Percentiles rank a stretch among this genome's conserved stretches.
These are phyloP conservation scores for Acer saccharum DNA, from an alignment of 345 rosid species.

Conservation along the genomic window DNA sequence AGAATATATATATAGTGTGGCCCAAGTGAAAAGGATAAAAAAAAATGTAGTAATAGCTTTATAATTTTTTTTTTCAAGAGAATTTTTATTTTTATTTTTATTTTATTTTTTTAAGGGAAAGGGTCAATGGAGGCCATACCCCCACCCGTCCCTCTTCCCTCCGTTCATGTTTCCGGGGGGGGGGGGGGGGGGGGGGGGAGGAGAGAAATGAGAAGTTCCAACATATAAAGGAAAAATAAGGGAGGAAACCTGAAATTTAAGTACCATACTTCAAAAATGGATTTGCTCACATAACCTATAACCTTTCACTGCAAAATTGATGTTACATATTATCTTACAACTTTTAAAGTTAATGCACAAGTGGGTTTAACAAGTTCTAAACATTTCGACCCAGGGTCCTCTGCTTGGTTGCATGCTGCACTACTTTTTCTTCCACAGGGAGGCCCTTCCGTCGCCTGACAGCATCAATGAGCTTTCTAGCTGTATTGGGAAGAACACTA, in stretches of 20 bases:
- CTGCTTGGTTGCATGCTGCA: constrained; percentile 83
- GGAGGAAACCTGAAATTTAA: neutral
- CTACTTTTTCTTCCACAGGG: constrained; percentile 86
- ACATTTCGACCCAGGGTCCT: constrained; percentile 84
- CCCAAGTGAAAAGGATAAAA: no score
- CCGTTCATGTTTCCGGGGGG: no score
- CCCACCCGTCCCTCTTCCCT: no score
- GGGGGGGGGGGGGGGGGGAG: no score
- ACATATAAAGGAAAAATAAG: neutral
- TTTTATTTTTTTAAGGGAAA: no score
- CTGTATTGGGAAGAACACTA: constrained; percentile 79
- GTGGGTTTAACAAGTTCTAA: constrained; percentile 21
- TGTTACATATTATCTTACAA: neutral
- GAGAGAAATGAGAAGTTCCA: no score
- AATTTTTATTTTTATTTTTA: no score
- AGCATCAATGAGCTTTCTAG: constrained; percentile 79
- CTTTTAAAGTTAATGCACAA: neutral
- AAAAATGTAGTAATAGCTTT: no score
- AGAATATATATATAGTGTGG: no score
- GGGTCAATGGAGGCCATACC: no score
- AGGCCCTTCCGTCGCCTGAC: constrained; percentile 81
- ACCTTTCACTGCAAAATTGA: constrained; percentile 3
- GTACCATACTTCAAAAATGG: neutral
- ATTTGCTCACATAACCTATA: neutral
- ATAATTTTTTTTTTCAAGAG: no score